A percentile compares a stretch with the other conserved stretches of the same genome.
These are phyloP conservation scores for Besnoitia besnoiti DNA, from an alignment of 169 alveolate species.

Conservation along the genomic window DNA sequence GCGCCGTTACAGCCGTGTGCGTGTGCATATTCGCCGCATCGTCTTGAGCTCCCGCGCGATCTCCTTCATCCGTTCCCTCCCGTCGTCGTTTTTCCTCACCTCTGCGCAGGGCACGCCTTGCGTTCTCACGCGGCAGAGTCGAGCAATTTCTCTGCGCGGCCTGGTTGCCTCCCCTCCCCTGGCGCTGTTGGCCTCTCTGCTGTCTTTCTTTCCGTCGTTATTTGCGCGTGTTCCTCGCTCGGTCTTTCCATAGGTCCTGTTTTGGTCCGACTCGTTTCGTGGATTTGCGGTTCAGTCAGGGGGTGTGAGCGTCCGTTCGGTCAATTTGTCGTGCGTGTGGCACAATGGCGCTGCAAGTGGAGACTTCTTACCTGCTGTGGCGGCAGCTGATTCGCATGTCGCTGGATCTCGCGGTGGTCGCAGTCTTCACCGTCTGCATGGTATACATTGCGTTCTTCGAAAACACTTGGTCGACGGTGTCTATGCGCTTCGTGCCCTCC, in stretches of 20 bases:
- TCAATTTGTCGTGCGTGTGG: too few species aligned
- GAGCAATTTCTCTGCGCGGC: background rate
- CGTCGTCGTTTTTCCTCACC: background rate
- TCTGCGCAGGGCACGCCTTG: background rate
- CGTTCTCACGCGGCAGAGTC: too few species aligned
- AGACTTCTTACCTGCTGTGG: background rate
- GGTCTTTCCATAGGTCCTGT: too few species aligned
- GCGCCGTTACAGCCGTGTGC: too few species aligned
- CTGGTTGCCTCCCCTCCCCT: background rate
- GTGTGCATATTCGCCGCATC: too few species aligned
- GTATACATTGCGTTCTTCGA: background rate
- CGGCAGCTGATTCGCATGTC: slow-evolving; percentile 28
- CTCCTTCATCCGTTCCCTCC: background rate
- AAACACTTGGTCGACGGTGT: slow-evolving; percentile 36
- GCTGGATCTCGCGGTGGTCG: slow-evolving; percentile 1
- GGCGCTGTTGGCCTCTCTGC: background rate
- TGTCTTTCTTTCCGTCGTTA: background rate
- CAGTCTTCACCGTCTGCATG: background rate
- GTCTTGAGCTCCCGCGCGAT: too few species aligned
- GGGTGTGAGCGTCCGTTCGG: too few species aligned
- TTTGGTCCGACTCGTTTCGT: too few species aligned
- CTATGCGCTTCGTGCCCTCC: slow-evolving; percentile 26
- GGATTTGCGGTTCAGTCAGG: too few species aligned
- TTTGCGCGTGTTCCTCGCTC: too few species aligned
- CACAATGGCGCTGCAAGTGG: slow-evolving; percentile 30